Conservation (phyloP, 2,329 filamentous ascomycete genomes). For the Hypoxylon sp. region DNA sequence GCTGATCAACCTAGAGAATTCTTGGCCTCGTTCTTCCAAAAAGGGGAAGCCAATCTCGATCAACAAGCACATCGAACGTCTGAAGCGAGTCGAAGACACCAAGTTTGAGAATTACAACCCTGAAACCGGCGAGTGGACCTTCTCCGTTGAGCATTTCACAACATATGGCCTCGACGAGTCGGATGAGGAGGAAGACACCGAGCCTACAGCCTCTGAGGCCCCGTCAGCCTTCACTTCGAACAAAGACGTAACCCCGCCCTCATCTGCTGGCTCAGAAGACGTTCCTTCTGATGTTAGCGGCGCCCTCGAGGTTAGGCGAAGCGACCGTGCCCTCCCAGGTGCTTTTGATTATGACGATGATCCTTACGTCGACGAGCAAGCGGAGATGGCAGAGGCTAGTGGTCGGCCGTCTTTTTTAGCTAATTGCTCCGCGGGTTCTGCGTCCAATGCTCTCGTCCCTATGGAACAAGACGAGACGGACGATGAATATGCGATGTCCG, state of each 20-base stretch:
- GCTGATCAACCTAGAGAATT: conserved; percentile 88
- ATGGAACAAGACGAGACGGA: conserved; percentile 77
- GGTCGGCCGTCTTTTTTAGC: conserved; percentile 87
- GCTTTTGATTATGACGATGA: conserved; percentile 76
- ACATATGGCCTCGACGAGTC: conserved; percentile 90
- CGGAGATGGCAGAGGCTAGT: conserved; percentile 61
- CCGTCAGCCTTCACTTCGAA: conserved; percentile 42
- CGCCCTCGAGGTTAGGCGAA: conserved; percentile 65
- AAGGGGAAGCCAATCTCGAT: conserved; percentile 75
- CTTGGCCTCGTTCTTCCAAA: conserved; percentile 81
- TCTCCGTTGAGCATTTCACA: conserved; percentile 95
- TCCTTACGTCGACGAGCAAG: conserved; percentile 66
- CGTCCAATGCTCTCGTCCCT: conserved; percentile 71
- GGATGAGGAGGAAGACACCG: conserved; percentile 75
- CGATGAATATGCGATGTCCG: conserved; percentile 81
- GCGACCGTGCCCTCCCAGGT: conserved; percentile 74
- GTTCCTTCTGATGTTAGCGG: conserved; percentile 65
- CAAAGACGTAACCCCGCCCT: conserved; percentile 47
- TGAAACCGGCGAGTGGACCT: conserved; percentile 88
- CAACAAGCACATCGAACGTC: conserved; percentile 84
- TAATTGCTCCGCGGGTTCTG: conserved; percentile 87
- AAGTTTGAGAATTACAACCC: conserved; percentile 84
- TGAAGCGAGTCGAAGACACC: conserved; percentile 84
- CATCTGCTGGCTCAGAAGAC: conserved; percentile 19
- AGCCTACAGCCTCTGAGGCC: conserved; percentile 56